Evolutionary conservation across 306 rosid species (phyloP).

Genomic region (Gleditsia sinensis): DNA sequence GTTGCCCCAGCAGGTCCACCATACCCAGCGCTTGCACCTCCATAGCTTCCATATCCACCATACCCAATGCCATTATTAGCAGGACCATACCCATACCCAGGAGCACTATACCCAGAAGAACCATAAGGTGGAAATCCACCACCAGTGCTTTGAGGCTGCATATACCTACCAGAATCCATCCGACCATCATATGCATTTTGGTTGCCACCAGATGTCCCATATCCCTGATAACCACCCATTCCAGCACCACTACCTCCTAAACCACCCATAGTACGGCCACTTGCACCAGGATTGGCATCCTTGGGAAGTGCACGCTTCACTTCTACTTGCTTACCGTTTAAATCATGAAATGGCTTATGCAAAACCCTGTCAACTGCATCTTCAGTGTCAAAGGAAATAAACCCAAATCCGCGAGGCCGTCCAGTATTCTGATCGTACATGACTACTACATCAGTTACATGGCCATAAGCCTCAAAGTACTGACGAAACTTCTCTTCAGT

Average conservation of each 20-base stretch:
- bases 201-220: slow-evolving; percentile 87
- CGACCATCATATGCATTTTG: slow-evolving; percentile 86
- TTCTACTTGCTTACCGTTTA: slow-evolving; percentile 97
- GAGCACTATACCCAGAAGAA: slow-evolving; percentile 74
- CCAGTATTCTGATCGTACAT: slow-evolving; percentile 99
- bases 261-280: slow-evolving; percentile 76
- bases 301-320: slow-evolving; percentile 99
- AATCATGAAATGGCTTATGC: slow-evolving; percentile 93
- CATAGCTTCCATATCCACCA: slow-evolving; percentile 84
- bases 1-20: slow-evolving; percentile 87
- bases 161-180: slow-evolving; percentile 88
- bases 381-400: slow-evolving; percentile 88
- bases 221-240: slow-evolving; percentile 77
- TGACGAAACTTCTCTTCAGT: slow-evolving; percentile 87
- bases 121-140: slow-evolving; percentile 93
- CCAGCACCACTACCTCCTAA: slow-evolving; percentile 64
- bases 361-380: slow-evolving; percentile 98
- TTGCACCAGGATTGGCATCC: slow-evolving; percentile 94
- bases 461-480: slow-evolving; percentile 83
- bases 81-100: slow-evolving; percentile 94
- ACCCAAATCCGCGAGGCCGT: slow-evolving; percentile 97
- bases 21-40: slow-evolving; percentile 77
- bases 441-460: slow-evolving; percentile 92
- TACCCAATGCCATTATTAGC: slow-evolving; percentile 85
- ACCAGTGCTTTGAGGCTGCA: slow-evolving; percentile 81